These are phyloP conservation scores for Saturnispora saitoi DNA, from an alignment of 805 yeast species.

Conservation along the genomic window DNA sequence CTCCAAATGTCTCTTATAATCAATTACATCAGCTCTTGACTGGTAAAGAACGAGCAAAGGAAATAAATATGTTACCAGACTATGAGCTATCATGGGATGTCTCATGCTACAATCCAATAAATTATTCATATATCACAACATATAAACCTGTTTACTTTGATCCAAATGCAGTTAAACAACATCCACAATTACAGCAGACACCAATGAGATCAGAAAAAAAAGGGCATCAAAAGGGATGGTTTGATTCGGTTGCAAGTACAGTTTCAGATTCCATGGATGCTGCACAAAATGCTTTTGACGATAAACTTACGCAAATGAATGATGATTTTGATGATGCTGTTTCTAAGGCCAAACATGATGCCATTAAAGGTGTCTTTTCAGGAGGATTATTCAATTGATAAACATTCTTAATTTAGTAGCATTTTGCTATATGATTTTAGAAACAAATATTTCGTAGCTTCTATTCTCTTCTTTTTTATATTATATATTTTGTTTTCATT, in stretches of 20 bases:
- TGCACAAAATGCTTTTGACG: conserved; percentile 19
- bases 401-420: conserved; percentile 30
- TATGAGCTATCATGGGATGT: conserved; percentile 45
- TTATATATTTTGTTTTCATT: conserved; percentile 3
- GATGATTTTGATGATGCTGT: conserved; percentile 27
- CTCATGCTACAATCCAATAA: conserved; percentile 31
- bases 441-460: not conserved
- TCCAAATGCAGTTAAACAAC: conserved; percentile 27
- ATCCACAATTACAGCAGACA: conserved; percentile 17
- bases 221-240: conserved; percentile 10
- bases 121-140: conserved; percentile 22
- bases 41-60: conserved; percentile 60
- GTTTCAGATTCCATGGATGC: conserved; percentile 21
- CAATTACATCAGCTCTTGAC: conserved; percentile 63
- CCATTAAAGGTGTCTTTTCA: conserved; percentile 24
- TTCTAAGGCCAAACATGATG: conserved; percentile 23
- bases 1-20: conserved; percentile 46
- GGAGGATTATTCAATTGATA: conserved; percentile 2
- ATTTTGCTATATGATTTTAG: conserved; percentile 13
- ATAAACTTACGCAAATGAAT: conserved; percentile 23
- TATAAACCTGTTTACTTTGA: conserved; percentile 27
- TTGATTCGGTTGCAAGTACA: conserved; percentile 10
- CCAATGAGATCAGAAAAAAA: conserved; percentile 13
- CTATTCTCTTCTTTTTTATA: not conserved
- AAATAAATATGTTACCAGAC: conserved; percentile 34